A percentile compares a stretch with the other conserved stretches of the same genome.
Conservation (phyloP, 768 basidiomycete genomes). For the Rossbeevera mucosa region DNA sequence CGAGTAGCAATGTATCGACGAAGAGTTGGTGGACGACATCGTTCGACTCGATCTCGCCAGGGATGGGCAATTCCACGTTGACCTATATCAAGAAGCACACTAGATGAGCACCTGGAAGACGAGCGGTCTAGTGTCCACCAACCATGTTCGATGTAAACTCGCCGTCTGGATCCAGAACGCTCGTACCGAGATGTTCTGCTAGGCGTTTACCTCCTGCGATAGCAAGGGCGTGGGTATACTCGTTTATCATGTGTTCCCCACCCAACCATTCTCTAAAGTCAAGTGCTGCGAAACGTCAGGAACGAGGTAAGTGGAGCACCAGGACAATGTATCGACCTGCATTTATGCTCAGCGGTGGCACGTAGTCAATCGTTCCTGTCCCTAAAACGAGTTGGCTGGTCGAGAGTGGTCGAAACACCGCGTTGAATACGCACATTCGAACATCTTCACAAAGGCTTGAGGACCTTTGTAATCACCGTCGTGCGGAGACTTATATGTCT, state of each 20-base stretch:
- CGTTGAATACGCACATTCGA: slow-evolving; percentile 35
- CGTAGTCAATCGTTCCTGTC: slow-evolving; percentile 59
- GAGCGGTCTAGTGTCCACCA: background rate
- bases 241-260: slow-evolving; percentile 67
- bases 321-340: slow-evolving; percentile 37
- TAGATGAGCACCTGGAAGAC: background rate
- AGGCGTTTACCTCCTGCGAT: slow-evolving; percentile 58
- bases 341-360: slow-evolving; percentile 48
- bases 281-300: slow-evolving; percentile 44
- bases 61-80: slow-evolving; percentile 39
- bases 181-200: slow-evolving; percentile 57
- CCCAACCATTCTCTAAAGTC: slow-evolving; percentile 72
- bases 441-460: slow-evolving; percentile 46
- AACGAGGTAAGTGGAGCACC: background rate
- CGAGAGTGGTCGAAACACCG: background rate
- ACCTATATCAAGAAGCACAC: slow-evolving; percentile 21
- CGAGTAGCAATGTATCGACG: slow-evolving; percentile 14
- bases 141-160: slow-evolving; percentile 74
- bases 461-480: slow-evolving; percentile 30
- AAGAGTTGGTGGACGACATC: slow-evolving; percentile 14
- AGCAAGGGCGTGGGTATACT: slow-evolving; percentile 68
- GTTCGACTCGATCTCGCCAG: slow-evolving; percentile 22
- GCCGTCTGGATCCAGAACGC: slow-evolving; percentile 54
- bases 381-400: slow-evolving; percentile 35
- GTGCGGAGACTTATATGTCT: slow-evolving; percentile 45